Conservation (phyloP, 257 asterid species). For the Perilla frutescens region DNA sequence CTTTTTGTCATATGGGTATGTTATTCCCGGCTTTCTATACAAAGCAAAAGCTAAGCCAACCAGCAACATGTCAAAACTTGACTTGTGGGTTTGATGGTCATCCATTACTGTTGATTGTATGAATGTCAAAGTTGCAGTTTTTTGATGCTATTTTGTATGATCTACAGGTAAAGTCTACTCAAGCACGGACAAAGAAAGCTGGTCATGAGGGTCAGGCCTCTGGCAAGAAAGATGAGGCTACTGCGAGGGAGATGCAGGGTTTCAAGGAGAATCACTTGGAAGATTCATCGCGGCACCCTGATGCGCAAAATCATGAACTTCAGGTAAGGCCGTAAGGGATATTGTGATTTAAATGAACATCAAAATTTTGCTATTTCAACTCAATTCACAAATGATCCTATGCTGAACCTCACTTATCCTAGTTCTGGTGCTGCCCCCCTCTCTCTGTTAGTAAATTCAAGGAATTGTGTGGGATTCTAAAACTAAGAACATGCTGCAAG, state of each 20-base stretch:
- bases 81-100: slow-evolving; percentile 16
- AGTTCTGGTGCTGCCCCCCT: not conserved
- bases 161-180: slow-evolving; percentile 59
- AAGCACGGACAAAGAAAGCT: slow-evolving; percentile 55
- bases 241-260: slow-evolving; percentile 48
- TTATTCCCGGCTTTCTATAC: not conserved
- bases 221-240: slow-evolving; percentile 57
- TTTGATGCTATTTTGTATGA: slow-evolving; percentile 16
- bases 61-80: slow-evolving; percentile 1
- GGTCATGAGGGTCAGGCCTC: slow-evolving; percentile 60
- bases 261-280: slow-evolving; percentile 45
- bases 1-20: not conserved
- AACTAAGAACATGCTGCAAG: slow-evolving; percentile 12
- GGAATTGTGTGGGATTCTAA: not conserved
- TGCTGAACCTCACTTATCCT: not conserved
- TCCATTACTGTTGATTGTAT: slow-evolving; percentile 11
- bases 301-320: slow-evolving; percentile 46
- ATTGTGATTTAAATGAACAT: slow-evolving; percentile 6
- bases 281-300: slow-evolving; percentile 46
- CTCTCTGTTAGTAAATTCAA: not conserved
- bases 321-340: slow-evolving; percentile 45
- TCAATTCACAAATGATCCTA: not conserved
- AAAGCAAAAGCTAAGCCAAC: slow-evolving; percentile 13
- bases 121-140: not conserved
- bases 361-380: slow-evolving; percentile 1